A percentile compares a stretch with the other conserved stretches of the same genome.
These are phyloP conservation scores for Cryptosporidium muris DNA, from an alignment of 169 alveolate genomes.

Conservation along the genomic window DNA sequence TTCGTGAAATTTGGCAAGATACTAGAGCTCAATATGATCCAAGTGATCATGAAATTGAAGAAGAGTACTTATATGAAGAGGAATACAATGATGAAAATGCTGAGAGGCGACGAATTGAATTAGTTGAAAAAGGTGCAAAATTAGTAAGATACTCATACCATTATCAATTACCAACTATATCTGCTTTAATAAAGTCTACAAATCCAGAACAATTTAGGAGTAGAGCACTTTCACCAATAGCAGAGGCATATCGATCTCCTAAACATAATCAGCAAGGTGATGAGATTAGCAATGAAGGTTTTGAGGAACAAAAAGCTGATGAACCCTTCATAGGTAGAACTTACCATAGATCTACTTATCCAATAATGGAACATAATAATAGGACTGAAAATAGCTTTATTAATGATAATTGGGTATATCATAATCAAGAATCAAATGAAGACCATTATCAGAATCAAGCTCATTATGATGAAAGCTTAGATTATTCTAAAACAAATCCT, in stretches of 20 bases:
- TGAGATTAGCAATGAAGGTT: no score
- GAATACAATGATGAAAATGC: slow-evolving; percentile 52
- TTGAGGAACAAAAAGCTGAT: no score
- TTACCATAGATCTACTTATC: no score
- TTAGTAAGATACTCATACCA: slow-evolving; percentile 61
- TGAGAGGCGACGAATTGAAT: slow-evolving; percentile 31
- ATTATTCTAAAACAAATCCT: no score
- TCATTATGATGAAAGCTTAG: no score
- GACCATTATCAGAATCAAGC: no score
- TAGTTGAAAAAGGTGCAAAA: slow-evolving; percentile 49
- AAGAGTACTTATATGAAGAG: slow-evolving; percentile 57
- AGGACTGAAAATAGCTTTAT: no score
- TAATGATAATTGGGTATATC: no score
- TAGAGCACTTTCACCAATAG: slow-evolving; percentile 47
- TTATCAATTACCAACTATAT: slow-evolving; percentile 62
- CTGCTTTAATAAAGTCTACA: slow-evolving; percentile 49
- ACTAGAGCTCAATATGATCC: slow-evolving; percentile 70
- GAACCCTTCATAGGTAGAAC: no score
- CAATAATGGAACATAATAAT: no score
- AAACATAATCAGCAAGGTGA: no score
- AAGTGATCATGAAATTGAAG: slow-evolving; percentile 66
- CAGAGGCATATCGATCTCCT: neutral
- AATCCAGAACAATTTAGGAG: slow-evolving; percentile 70
- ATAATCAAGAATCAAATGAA: no score
- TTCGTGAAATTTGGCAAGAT: slow-evolving; percentile 70